These are phyloP conservation scores for Cenchrus americanus DNA, from an alignment of 176 grass and related monocot species.

Conservation along the genomic window DNA sequence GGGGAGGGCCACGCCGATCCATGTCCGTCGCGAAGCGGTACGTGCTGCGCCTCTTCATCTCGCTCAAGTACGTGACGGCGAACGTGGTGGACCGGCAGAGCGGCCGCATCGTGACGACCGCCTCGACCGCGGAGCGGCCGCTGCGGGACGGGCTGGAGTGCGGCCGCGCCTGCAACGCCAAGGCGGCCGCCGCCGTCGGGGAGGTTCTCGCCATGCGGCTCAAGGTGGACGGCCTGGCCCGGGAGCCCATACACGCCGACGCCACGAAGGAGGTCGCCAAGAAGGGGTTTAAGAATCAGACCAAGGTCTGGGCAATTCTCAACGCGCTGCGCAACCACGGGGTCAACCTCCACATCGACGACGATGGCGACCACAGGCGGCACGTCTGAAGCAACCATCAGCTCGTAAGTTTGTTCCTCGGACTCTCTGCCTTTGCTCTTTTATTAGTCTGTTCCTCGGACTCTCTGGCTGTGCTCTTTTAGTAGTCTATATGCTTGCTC, in stretches of 20 bases:
- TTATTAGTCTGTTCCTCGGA: background rate
- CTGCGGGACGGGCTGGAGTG: constrained; percentile 70
- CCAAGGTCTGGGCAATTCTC: constrained; percentile 85
- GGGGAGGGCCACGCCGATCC: background rate
- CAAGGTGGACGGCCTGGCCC: constrained; percentile 74
- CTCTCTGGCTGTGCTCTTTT: background rate
- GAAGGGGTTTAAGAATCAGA: constrained; percentile 86
- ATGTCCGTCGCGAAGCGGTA: constrained; percentile 70
- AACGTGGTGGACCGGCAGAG: constrained; percentile 86
- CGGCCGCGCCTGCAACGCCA: constrained; percentile 84
- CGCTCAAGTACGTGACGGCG: constrained; percentile 95
- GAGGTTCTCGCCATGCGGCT: constrained; percentile 92
- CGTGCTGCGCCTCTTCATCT: constrained; percentile 94
- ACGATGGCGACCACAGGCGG: constrained; percentile 40
- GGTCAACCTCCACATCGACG: constrained; percentile 67
- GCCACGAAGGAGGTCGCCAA: constrained; percentile 81
- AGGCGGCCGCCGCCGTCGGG: constrained; percentile 73
- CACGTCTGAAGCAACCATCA: constrained; percentile 39
- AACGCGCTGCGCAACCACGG: constrained; percentile 63
- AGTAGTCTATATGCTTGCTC: background rate
- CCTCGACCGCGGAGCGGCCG: constrained; percentile 81
- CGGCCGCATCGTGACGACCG: constrained; percentile 69
- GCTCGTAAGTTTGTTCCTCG: background rate
- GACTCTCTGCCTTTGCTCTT: background rate
- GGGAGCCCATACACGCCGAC: constrained; percentile 70